These are phyloP conservation scores for Bacidia gigantensis DNA, from an alignment of 495 filamentous ascomycete genomes.

Conservation along the genomic window DNA sequence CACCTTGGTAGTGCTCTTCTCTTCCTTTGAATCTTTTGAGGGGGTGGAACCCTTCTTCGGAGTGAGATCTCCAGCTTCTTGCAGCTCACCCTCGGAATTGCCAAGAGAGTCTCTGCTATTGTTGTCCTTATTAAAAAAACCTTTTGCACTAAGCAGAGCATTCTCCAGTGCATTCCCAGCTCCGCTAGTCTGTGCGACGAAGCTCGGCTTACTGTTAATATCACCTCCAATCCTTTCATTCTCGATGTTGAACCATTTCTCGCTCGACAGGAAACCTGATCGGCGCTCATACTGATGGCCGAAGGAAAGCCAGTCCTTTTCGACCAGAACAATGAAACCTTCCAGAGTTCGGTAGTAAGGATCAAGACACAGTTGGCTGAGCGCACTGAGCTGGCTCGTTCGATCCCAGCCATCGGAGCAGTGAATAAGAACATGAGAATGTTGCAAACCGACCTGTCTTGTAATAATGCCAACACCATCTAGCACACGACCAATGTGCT, in stretches of 20 bases:
- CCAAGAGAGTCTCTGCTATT: slow-evolving; percentile 46
- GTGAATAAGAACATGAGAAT: slow-evolving; percentile 91
- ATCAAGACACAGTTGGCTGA: slow-evolving; percentile 87
- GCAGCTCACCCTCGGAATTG: slow-evolving; percentile 48
- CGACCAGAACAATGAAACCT: slow-evolving; percentile 86
- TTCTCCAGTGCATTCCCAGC: slow-evolving; percentile 71
- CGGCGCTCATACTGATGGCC: slow-evolving; percentile 94
- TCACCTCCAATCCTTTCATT: slow-evolving; percentile 45
- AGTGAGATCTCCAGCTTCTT: slow-evolving; percentile 34
- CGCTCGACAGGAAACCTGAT: slow-evolving; percentile 70
- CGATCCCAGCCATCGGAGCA: slow-evolving; percentile 99
- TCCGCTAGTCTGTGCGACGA: slow-evolving; percentile 38
- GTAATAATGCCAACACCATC: slow-evolving; percentile 77
- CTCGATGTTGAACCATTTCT: slow-evolving; percentile 91
- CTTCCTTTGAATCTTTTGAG: slow-evolving; percentile 26
- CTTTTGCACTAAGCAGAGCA: slow-evolving; percentile 72
- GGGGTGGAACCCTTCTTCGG: slow-evolving; percentile 30
- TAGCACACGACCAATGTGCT: slow-evolving; percentile 73
- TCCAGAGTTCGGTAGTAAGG: slow-evolving; percentile 92
- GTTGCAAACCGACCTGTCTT: slow-evolving; percentile 75
- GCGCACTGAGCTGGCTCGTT: slow-evolving; percentile 87
- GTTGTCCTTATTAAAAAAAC: slow-evolving; percentile 76
- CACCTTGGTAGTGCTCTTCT: slow-evolving; percentile 46
- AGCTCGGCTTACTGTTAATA: slow-evolving; percentile 24
- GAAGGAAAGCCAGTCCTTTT: slow-evolving; percentile 97